Base-by-base conservation (phyloP, 116 monocot species). In the Phalaenopsis hybrid region DNA sequence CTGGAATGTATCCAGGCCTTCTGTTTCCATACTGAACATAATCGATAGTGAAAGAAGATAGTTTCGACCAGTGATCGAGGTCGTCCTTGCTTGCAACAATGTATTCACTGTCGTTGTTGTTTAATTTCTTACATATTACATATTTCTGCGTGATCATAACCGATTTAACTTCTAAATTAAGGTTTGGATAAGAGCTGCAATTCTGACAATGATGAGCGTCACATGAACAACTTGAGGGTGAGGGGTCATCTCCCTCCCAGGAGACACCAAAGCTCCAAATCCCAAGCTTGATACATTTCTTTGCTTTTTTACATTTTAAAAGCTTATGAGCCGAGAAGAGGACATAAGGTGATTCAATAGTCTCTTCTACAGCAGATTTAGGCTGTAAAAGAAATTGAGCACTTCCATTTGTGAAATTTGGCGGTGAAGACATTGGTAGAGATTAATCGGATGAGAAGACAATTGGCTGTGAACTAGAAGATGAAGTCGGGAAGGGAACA, bases 301-400 rank as follows among this genome's bases (percentile, higher is more conserved):
- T 84, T 85, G 81, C 68, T 92, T 95, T 48, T 79, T 88, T 97
- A n/a, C 78, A 82, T 84, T 95, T 97, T 81, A 97, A 79, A 48
- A 95, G 95, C 99, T 92, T 99, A 86, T 95, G 90, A 21, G 95
- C 89, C 44, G 99, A 92, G 84, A 99, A 99, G 72, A 93, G 88
- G 28, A 99, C 95, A 84, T 93, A 95, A 18, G 93, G 99, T 48
- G 48, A 48, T 48, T 48, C 48, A 48, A 48, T 48, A 48, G 48
- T 48, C 48, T 48, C 48, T 48, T 48, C 48, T 8, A 48, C 8
- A 6, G 0, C 10, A 10, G 8, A 48, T 8, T 3, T 48, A 48
- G 6, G 48, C 0, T 48, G 6, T 48, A 48, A 10, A 5, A 10
- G 8, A 48, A 48, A 8, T 0, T 8, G 48, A 48, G 48, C 48